Conservation (phyloP, 225 moss, liverwort and hornwort genomes). For the Ulota crispa region DNA sequence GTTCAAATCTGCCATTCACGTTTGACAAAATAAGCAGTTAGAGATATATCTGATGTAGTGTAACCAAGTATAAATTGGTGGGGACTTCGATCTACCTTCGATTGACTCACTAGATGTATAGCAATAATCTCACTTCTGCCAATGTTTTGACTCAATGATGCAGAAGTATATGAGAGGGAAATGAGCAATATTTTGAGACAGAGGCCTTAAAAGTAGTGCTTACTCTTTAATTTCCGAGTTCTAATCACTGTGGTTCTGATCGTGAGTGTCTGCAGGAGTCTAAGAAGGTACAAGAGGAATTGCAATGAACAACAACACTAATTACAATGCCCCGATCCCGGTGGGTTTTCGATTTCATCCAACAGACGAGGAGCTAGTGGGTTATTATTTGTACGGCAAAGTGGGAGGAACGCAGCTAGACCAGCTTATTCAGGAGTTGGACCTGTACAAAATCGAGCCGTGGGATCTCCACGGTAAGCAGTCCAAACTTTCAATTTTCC, state of each 20-base stretch:
- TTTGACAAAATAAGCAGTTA: neutral
- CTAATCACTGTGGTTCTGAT: neutral
- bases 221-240: neutral
- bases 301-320: conserved; percentile 38
- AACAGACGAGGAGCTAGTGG: conserved; percentile 55
- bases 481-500: neutral
- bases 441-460: conserved; percentile 79
- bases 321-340: conserved; percentile 35
- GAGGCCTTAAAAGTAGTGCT: neutral
- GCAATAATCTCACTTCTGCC: neutral
- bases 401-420: conserved; percentile 43
- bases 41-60: neutral
- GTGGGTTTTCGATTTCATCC: conserved; percentile 58
- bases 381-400: conserved; percentile 49
- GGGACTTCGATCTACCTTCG: neutral
- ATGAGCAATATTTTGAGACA: neutral
- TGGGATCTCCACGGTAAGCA: conserved; percentile 73
- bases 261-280: neutral
- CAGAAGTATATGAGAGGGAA: neutral
- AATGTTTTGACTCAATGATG: neutral
- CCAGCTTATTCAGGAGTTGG: conserved; percentile 65
- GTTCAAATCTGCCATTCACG: neutral
- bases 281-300: neutral
- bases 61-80: neutral
- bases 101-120: neutral